These are phyloP conservation scores for Testicularia cyperi DNA, from an alignment of 1,284 basidiomycete species.

Conservation along the genomic window DNA sequence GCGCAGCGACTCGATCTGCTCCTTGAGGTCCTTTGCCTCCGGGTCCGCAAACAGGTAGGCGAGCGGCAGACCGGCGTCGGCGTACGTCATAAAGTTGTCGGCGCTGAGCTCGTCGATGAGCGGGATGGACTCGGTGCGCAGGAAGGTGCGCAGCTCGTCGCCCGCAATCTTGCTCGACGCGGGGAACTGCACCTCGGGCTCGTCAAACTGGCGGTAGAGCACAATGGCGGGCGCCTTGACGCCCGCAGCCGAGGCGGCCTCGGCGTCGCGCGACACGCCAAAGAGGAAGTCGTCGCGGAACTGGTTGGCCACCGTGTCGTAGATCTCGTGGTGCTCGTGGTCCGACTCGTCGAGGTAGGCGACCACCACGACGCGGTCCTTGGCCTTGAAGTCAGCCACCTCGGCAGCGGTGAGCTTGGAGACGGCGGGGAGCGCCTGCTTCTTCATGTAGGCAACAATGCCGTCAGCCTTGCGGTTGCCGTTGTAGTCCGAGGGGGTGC, in stretches of 20 bases:
- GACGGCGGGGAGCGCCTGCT: constrained; percentile 97
- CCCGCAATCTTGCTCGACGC: constrained; percentile 63
- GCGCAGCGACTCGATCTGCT: constrained; percentile 71
- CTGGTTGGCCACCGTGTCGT: constrained; percentile 76
- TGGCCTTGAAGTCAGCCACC: constrained; percentile 80
- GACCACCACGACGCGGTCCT: constrained; percentile 88
- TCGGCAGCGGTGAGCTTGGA: constrained; percentile 74
- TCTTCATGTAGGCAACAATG: constrained; percentile 95
- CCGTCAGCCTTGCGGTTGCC: constrained; percentile 94
- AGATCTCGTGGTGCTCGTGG: constrained; percentile 67
- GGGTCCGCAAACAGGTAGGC: constrained; percentile 95
- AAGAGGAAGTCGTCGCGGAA: constrained; percentile 93
- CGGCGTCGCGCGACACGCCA: constrained; percentile 68
- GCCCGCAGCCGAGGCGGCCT: constrained; percentile 71
- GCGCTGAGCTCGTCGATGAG: constrained; percentile 88
- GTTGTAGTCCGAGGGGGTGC: constrained; percentile 71
- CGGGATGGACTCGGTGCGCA: constrained; percentile 81
- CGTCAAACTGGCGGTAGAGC: constrained; percentile 91
- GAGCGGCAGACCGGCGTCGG: constrained; percentile 78
- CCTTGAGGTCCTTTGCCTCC: constrained; percentile 69
- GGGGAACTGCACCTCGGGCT: constrained; percentile 69
- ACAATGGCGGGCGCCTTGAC: constrained; percentile 80
- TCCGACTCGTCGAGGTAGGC: constrained; percentile 76
- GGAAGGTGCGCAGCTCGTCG: constrained; percentile 67
- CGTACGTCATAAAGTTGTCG: constrained; percentile 90